These are phyloP conservation scores for Amanita polypyramis DNA, from an alignment of 768 basidiomycete species.

Conservation along the genomic window DNA sequence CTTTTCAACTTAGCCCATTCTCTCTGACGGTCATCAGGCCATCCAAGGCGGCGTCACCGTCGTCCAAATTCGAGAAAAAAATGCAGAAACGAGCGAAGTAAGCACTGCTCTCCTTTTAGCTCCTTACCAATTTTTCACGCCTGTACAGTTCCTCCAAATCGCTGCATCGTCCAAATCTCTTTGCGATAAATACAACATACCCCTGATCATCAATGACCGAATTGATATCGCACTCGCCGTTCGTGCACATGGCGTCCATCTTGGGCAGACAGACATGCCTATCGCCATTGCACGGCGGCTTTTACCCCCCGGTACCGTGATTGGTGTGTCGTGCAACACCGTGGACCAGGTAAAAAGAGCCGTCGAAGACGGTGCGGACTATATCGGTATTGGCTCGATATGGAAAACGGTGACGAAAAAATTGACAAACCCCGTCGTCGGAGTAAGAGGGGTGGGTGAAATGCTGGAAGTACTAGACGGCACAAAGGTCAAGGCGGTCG, in stretches of 20 bases:
- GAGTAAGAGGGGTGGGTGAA: conserved; percentile 60
- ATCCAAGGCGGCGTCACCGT: conserved; percentile 81
- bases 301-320: conserved; percentile 57
- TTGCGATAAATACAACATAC: conserved; percentile 68
- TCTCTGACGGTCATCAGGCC: conserved; percentile 32
- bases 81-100: conserved; percentile 71
- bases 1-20: neutral
- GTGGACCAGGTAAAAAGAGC: conserved; percentile 55
- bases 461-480: conserved; percentile 58
- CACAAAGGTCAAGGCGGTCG: conserved; percentile 60
- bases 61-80: conserved; percentile 86
- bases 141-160: conserved; percentile 60
- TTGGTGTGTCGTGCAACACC: conserved; percentile 76
- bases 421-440: conserved; percentile 51
- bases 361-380: conserved; percentile 59
- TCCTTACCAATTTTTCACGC: neutral
- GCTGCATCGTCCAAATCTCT: conserved; percentile 60
- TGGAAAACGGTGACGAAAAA: conserved; percentile 77
- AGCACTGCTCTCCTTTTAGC: conserved; percentile 12
- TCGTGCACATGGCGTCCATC: conserved; percentile 70
- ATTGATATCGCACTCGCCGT: conserved; percentile 80
- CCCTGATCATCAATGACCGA: conserved; percentile 81
- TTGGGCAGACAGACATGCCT: conserved; percentile 85
- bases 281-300: conserved; percentile 52
- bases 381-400: conserved; percentile 81